Conservation (phyloP, 345 rosid genomes). For the Dipteronia dyeriana region DNA sequence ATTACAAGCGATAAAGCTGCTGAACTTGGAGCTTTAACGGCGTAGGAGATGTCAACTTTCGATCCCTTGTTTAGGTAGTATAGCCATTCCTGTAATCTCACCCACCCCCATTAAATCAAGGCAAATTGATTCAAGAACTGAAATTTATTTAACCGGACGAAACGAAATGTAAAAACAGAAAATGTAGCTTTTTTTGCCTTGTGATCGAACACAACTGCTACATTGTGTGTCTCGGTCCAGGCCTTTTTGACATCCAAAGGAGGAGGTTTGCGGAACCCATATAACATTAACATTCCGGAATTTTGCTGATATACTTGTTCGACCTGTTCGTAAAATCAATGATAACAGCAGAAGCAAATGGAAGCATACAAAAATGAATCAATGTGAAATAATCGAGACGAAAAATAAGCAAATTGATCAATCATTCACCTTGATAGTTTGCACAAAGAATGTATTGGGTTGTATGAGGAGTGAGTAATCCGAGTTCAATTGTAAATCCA, state of each 20-base stretch:
- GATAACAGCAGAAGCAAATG: constrained; percentile 1
- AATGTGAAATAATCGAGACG: background rate
- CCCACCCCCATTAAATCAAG: background rate
- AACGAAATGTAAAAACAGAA: background rate
- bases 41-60: constrained; percentile 43
- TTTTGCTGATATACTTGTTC: constrained; percentile 31
- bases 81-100: constrained; percentile 52
- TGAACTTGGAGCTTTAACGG: constrained; percentile 36
- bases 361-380: background rate
- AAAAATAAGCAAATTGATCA: background rate
- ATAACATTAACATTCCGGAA: constrained; percentile 37
- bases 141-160: background rate
- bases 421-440: constrained; percentile 43
- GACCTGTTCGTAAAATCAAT: constrained; percentile 35
- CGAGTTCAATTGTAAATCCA: constrained; percentile 42
- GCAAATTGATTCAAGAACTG: background rate
- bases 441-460: constrained; percentile 49
- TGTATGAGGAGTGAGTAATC: constrained; percentile 45
- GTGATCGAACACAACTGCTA: constrained; percentile 38
- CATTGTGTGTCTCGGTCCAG: constrained; percentile 46
- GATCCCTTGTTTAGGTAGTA: constrained; percentile 58
- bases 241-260: constrained; percentile 36
- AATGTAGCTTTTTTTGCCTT: constrained; percentile 34
- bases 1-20: constrained; percentile 53
- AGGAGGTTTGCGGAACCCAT: constrained; percentile 49